Conservation (phyloP, 2,329 filamentous ascomycete species). For the Fusarium citri region DNA sequence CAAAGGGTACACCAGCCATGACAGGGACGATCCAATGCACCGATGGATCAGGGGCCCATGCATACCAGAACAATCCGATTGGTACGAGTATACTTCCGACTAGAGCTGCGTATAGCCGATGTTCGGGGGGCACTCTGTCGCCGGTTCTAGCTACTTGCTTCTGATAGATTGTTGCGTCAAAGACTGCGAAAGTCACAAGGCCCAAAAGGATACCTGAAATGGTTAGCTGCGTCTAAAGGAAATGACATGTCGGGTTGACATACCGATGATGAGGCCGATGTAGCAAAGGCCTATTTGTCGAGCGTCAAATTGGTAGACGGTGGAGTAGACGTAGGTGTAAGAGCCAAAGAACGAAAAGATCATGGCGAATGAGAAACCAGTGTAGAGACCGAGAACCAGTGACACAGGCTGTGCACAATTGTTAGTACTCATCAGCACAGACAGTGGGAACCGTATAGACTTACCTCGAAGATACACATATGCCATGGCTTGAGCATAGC, state of each 20-base stretch:
- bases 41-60: conserved; percentile 9
- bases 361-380: conserved; percentile 16
- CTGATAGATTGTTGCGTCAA: conserved; percentile 7
- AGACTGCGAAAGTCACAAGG: conserved; percentile 7
- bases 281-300: conserved; percentile 12
- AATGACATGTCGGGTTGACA: neutral
- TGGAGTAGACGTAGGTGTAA: conserved; percentile 4
- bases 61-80: conserved; percentile 21
- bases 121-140: conserved; percentile 5
- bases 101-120: conserved; percentile 8
- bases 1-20: conserved; percentile 12
- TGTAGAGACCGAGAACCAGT: conserved; percentile 7
- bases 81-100: conserved; percentile 15
- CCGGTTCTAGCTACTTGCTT: conserved; percentile 15
- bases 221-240: neutral
- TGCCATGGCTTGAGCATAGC: conserved; percentile 19
- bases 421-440: neutral
- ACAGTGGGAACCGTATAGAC: accelerated
- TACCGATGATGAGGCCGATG: conserved; percentile 18
- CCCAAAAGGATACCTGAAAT: neutral
- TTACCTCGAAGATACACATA: conserved; percentile 21
- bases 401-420: neutral
- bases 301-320: conserved; percentile 7
- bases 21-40: conserved; percentile 22
- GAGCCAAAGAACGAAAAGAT: conserved; percentile 26